Evolutionary conservation across 768 basidiomycete genomes (phyloP), one percentile per base, ranked within the genome.

Genomic region (Suillus cothurnatus): DNA sequence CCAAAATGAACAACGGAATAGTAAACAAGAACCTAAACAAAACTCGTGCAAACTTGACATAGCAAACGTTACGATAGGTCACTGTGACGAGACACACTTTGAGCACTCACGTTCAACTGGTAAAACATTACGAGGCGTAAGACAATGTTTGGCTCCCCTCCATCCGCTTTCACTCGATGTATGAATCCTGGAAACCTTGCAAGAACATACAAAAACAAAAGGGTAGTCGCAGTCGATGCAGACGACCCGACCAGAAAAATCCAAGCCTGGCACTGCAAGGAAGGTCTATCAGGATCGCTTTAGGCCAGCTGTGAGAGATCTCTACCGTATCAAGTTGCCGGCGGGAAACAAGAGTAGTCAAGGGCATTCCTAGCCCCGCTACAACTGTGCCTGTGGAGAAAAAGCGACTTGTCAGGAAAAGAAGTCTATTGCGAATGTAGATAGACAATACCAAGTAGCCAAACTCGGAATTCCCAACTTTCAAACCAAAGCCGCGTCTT

Each of bases 11-110:
- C 39, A 94, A 75, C 1, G 93, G 91, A 4, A 90, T 38, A 0
- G 89, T 86, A 78, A 90, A 91, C 41, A 90, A 68, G 77, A 93
- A 91, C 19, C 93, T 85, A 71, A 94, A 94, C 23, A 88, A 74
- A 55, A 94, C 86, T 31, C 93, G 87, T 36, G 86, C 84, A 66
- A 85, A 80, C 92, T 53, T 93, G 64, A 38, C 8, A 21, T 34
- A 0, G 53, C 63, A 43, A 64, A 66, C 14, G 19, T 59, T 55
- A 43, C 57, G 41, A 58, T 12, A 59, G 45, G 41, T 56, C 38
- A 65, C 43, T 64, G 50, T 52, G 50, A 19, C 8, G 28, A 52
- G 26, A 57, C 32, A 34, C 23, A 45, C 71, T 56, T 6, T 6
- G 19, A 14, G 26, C 0, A 71, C 92, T 66, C 66, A 93, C 93